phyloP scores from a whole-genome alignment of 2,329 filamentous ascomycete genomes.

The Hymenoscyphus salicellus region DNA sequence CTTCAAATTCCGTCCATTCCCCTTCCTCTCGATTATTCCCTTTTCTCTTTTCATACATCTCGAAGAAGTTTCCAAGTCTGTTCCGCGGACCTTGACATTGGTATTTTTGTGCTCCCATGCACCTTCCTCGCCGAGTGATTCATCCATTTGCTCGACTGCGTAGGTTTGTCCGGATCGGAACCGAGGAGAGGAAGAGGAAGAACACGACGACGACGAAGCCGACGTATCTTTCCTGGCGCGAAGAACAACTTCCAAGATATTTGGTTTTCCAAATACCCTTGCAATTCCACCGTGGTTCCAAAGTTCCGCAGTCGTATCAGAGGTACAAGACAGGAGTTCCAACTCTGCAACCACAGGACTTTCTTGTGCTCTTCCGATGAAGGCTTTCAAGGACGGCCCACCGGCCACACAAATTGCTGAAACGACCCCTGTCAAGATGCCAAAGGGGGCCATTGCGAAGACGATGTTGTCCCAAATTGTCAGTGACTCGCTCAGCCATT shows the following conservation, averaged over 20 bases:
- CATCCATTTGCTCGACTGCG: background rate
- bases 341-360: background rate
- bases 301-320: background rate
- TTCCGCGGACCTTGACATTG: background rate
- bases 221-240: background rate
- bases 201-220: too few relatives aligned
- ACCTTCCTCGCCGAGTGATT: background rate
- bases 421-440: conserved; percentile 45
- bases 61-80: background rate
- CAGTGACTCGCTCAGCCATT: conserved; percentile 46
- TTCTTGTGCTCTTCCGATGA: conserved; percentile 40
- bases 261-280: background rate
- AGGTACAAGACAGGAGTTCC: conserved; percentile 2
- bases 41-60: too few relatives aligned
- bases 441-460: conserved; percentile 46
- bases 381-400: conserved; percentile 41
- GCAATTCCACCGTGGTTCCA: background rate
- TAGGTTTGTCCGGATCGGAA: too few relatives aligned
- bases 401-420: conserved; percentile 47
- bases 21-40: too few relatives aligned
- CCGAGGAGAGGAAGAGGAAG: too few relatives aligned
- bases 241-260: background rate
- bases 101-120: background rate
- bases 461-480: conserved; percentile 44
- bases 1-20: background rate